phyloP scores from a whole-genome alignment of 441 rosid species.

The Flueggea neowawraea region DNA sequence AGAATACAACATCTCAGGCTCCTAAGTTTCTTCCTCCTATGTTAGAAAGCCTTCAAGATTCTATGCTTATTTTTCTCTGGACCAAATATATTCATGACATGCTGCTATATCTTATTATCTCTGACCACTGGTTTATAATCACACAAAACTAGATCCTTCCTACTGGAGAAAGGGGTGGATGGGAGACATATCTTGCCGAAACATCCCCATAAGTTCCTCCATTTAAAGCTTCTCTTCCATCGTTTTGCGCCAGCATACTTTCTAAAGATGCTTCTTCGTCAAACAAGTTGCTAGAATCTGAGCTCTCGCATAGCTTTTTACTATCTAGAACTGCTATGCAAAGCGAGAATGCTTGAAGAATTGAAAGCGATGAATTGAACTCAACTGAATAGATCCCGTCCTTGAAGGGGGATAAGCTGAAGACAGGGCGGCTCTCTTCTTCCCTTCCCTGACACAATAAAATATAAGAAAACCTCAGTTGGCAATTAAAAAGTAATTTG shows the following conservation, averaged over 20 bases:
- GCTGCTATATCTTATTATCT: conserved; percentile 9
- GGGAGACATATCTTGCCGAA: conserved; percentile 50
- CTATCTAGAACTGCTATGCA: conserved; percentile 77
- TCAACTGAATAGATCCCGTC: conserved; percentile 79
- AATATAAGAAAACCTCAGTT: conserved; percentile 20
- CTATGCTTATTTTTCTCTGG: too few species aligned
- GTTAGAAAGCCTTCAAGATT: too few species aligned
- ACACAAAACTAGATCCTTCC: conserved; percentile 51
- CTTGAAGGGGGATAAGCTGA: conserved; percentile 64
- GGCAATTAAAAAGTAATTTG: background rate
- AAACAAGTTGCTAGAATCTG: conserved; percentile 21
- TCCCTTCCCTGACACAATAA: conserved; percentile 49
- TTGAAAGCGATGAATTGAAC: conserved; percentile 66
- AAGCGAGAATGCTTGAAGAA: conserved; percentile 80
- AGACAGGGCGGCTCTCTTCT: conserved; percentile 47
- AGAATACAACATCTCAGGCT: too few species aligned
- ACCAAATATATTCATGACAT: too few species aligned
- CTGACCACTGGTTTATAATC: conserved; percentile 10
- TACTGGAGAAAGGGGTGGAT: conserved; percentile 73
- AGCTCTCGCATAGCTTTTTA: conserved; percentile 28
- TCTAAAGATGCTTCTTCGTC: conserved; percentile 37
- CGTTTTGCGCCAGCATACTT: conserved; percentile 25
- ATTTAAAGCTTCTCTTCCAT: conserved; percentile 32
- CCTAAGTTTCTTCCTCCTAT: too few species aligned
- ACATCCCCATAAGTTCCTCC: conserved; percentile 31